Percentiles rank a stretch among this genome's conserved stretches.
phyloP scores from a whole-genome alignment of 2,329 filamentous ascomycete genomes.

The Epichloe sp. region DNA sequence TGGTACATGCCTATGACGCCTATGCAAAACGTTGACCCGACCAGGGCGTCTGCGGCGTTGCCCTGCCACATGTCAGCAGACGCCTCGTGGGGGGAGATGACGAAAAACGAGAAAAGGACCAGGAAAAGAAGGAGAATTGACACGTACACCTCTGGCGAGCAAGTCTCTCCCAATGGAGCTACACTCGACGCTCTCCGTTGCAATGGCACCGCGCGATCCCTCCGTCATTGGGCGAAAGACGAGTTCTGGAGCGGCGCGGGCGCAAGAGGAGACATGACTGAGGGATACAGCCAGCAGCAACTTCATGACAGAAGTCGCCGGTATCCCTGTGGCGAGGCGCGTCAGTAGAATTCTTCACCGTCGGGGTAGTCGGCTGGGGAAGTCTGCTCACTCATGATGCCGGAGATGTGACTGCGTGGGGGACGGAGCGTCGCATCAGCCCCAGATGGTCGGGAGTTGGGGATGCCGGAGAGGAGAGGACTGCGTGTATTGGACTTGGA shows the following conservation, averaged over 20 bases:
- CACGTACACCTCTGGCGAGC: slow-evolving; percentile 36
- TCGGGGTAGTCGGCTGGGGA: no score
- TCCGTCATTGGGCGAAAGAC: slow-evolving; percentile 10
- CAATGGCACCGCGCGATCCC: slow-evolving; percentile 46
- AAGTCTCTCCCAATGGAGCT: slow-evolving; percentile 55
- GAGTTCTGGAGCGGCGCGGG: slow-evolving; percentile 9
- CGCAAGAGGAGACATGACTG: slow-evolving; percentile 4
- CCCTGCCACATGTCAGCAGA: slow-evolving; percentile 29
- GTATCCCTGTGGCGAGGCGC: not conserved
- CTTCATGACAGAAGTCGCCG: not conserved
- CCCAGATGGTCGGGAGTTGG: not conserved
- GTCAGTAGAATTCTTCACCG: not conserved
- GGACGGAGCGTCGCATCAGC: not conserved
- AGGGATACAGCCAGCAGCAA: slow-evolving; percentile 2
- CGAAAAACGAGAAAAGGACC: not conserved
- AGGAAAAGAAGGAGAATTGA: not conserved
- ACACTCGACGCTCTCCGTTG: slow-evolving; percentile 56
- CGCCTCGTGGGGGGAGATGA: no score
- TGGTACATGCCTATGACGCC: slow-evolving; percentile 69
- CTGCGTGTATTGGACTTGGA: not conserved
- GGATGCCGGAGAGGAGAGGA: not conserved
- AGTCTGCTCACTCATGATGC: not conserved
- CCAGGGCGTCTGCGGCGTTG: slow-evolving; percentile 64
- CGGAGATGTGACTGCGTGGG: not conserved
- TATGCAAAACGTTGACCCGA: slow-evolving; percentile 62